These are phyloP conservation scores for Neoconidiobolus thromboides DNA, from an alignment of 371 early-diverging fungal species.

Conservation along the genomic window DNA sequence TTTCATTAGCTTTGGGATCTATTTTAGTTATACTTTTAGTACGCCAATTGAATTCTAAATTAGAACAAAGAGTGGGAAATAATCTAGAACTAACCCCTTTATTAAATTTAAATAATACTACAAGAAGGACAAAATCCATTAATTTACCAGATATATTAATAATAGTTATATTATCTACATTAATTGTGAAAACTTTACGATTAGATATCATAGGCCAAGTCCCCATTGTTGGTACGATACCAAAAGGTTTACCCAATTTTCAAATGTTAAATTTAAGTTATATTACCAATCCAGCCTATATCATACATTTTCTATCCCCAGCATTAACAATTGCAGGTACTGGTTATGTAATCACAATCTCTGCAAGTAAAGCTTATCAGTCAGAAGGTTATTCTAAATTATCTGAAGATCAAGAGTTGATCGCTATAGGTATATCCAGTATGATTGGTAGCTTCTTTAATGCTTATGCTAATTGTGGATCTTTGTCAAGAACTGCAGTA, in stretches of 20 bases:
- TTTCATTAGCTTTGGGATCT: neutral
- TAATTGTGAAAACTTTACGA: neutral
- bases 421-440: constrained; percentile 77
- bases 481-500: constrained; percentile 71
- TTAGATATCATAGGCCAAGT: neutral
- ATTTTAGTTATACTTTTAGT: neutral
- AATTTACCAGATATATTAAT: neutral
- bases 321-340: constrained; percentile 72
- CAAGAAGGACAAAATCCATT: neutral
- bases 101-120: neutral
- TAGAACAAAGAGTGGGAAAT: neutral
- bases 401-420: constrained; percentile 83
- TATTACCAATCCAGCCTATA: constrained; percentile 14
- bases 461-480: constrained; percentile 77
- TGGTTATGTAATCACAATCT: constrained; percentile 90
- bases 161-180: neutral
- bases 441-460: constrained; percentile 61
- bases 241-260: neutral
- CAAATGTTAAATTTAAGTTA: neutral
- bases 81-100: neutral
- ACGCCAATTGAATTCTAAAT: neutral
- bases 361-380: constrained; percentile 75
- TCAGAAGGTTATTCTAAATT: constrained; percentile 45
- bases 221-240: neutral
- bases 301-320: constrained; percentile 21